phyloP scores from a whole-genome alignment of 371 early-diverging fungal genomes.

The Circinella umbellata region DNA sequence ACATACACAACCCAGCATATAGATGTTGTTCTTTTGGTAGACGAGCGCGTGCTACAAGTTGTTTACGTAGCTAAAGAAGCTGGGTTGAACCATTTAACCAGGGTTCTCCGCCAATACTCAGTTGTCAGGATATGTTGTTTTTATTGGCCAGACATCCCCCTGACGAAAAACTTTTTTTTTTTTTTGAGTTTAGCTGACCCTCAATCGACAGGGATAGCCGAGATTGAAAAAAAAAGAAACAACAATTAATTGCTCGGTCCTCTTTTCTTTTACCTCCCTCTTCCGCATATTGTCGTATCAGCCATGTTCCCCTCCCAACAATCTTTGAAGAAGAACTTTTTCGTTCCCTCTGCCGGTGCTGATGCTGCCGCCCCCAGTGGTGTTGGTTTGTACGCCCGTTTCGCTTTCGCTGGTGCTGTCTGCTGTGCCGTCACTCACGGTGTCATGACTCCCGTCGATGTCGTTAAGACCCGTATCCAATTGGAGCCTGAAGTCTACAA shows the following conservation, averaged over 20 bases:
- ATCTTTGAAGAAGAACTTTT: constrained; percentile 51
- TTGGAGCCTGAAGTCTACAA: constrained; percentile 71
- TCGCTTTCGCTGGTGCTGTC: constrained; percentile 76
- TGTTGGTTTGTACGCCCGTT: constrained; percentile 70
- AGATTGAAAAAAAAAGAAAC: constrained; percentile 12
- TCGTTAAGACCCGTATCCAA: constrained; percentile 75
- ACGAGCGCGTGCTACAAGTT: not conserved
- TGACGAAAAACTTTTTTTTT: constrained; percentile 9
- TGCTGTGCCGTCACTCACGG: constrained; percentile 81
- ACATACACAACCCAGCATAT: too few relatives aligned
- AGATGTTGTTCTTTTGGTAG: not conserved
- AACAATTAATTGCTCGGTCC: not conserved
- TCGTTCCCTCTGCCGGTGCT: constrained; percentile 49
- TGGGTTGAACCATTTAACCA: constrained; percentile 9
- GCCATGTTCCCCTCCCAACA: constrained; percentile 50
- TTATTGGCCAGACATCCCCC: constrained; percentile 11
- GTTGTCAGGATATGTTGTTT: not conserved
- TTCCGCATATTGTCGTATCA: constrained; percentile 4
- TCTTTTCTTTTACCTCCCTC: constrained; percentile 12
- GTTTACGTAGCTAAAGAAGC: not conserved
- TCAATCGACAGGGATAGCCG: constrained; percentile 10
- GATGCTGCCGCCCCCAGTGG: constrained; percentile 66
- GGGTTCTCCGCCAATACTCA: not conserved
- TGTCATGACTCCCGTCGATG: constrained; percentile 69
- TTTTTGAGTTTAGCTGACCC: constrained; percentile 9